phyloP scores from a whole-genome alignment of 768 basidiomycete genomes.

The Suillus alpinus region DNA sequence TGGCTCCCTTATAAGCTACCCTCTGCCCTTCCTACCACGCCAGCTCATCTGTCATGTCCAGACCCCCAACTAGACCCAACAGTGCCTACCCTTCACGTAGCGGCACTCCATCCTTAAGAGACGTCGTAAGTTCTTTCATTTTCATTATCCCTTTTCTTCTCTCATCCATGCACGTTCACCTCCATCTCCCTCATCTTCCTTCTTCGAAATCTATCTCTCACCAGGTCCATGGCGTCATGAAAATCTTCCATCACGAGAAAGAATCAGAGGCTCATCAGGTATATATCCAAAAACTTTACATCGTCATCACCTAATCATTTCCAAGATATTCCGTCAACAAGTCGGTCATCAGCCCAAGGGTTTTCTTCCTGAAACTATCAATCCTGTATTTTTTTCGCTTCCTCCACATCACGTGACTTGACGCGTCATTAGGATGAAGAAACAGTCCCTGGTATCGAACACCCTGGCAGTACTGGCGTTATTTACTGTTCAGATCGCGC shows the following conservation, averaged over 20 bases:
- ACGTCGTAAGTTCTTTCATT: slow-evolving; percentile 33
- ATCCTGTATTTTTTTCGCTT: slow-evolving; percentile 49
- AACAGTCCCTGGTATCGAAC: slow-evolving; percentile 84
- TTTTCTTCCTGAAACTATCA: slow-evolving; percentile 56
- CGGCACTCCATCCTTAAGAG: slow-evolving; percentile 40
- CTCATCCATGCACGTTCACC: slow-evolving; percentile 17
- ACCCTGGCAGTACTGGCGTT: slow-evolving; percentile 62
- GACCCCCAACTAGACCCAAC: slow-evolving; percentile 20
- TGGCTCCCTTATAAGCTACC: not conserved
- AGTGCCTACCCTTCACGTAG: slow-evolving; percentile 36
- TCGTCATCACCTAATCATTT: slow-evolving; percentile 9
- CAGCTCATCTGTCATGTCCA: slow-evolving; percentile 16
- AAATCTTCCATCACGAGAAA: slow-evolving; percentile 67
- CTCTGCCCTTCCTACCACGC: not conserved
- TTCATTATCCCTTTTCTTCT: not conserved
- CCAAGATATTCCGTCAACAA: slow-evolving; percentile 71
- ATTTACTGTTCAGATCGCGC: slow-evolving; percentile 93
- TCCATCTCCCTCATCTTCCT: slow-evolving; percentile 26
- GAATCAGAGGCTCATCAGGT: slow-evolving; percentile 90
- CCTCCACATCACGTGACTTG: slow-evolving; percentile 1
- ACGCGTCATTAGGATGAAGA: slow-evolving; percentile 64
- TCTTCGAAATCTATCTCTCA: slow-evolving; percentile 28
- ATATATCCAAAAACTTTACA: not conserved
- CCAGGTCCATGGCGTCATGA: slow-evolving; percentile 70
- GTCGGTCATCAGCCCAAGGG: slow-evolving; percentile 64